These are phyloP conservation scores for Dorcoceras hygrometricum DNA, from an alignment of 257 asterid species.

Conservation along the genomic window DNA sequence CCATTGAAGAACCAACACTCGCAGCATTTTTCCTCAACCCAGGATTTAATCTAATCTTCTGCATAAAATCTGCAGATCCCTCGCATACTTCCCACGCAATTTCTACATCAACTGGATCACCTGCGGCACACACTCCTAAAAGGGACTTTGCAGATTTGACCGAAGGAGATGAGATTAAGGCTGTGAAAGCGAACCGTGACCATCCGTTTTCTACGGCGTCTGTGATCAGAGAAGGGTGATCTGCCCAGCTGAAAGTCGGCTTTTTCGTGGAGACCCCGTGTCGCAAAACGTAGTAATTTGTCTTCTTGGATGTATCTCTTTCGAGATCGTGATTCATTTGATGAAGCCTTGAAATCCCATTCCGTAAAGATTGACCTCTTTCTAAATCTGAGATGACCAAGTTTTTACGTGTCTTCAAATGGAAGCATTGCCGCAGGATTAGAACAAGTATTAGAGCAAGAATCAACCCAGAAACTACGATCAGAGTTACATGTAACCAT, in stretches of 20 bases:
- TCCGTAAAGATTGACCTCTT: conserved; percentile 33
- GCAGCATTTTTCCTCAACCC: conserved; percentile 24
- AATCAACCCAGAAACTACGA: conserved; percentile 31
- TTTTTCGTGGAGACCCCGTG: conserved; percentile 36
- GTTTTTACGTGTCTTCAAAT: conserved; percentile 7
- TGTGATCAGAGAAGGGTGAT: conserved; percentile 70
- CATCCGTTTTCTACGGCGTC: conserved; percentile 96
- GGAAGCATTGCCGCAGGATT: conserved; percentile 28
- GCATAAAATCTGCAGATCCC: conserved; percentile 82
- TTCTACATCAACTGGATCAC: conserved; percentile 38
- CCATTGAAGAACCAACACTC: conserved; percentile 20
- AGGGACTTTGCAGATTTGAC: conserved; percentile 44
- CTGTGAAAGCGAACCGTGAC: conserved; percentile 72
- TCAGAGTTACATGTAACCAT: conserved; percentile 35
- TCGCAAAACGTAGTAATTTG: conserved; percentile 41
- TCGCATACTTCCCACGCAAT: conserved; percentile 80
- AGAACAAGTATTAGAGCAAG: conserved; percentile 26
- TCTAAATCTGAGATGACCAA: conserved; percentile 22
- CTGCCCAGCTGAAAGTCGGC: conserved; percentile 65
- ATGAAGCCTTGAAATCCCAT: conserved; percentile 58
- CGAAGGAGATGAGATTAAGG: conserved; percentile 40
- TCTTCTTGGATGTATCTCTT: conserved; percentile 31
- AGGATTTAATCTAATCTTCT: conserved; percentile 67
- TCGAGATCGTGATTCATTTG: conserved; percentile 39
- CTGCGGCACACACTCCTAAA: conserved; percentile 42